Percentiles rank a stretch among this genome's conserved stretches.
Conservation (phyloP, 108 stramenopile genomes). For the Pseudonitzschia multiseries region DNA sequence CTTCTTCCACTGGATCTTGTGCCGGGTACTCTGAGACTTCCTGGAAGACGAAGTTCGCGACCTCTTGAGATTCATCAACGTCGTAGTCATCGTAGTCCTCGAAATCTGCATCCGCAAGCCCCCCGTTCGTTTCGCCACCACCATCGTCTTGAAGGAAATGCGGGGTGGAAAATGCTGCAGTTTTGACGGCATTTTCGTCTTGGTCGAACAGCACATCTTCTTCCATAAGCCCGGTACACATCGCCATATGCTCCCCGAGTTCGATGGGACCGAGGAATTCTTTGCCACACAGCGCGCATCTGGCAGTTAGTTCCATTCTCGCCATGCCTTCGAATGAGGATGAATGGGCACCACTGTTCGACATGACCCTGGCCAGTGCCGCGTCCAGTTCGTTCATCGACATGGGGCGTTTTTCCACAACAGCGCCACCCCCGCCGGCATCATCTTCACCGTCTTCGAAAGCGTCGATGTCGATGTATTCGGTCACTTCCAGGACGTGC, state of each 20-base stretch:
- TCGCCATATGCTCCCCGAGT: slow-evolving; percentile 60
- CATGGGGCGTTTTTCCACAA: slow-evolving; percentile 14
- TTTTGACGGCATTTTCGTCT: neutral
- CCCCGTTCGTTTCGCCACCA: neutral
- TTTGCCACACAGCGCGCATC: slow-evolving; percentile 60
- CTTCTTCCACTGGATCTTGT: slow-evolving; percentile 40
- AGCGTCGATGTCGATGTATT: slow-evolving; percentile 44
- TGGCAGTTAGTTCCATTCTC: neutral
- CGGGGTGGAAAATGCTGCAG: slow-evolving; percentile 14
- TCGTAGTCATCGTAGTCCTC: slow-evolving; percentile 35
- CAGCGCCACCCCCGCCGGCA: neutral
- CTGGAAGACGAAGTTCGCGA: slow-evolving; percentile 37
- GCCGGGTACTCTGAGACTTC: neutral
- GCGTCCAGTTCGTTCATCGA: slow-evolving; percentile 43
- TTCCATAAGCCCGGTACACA: slow-evolving; percentile 49
- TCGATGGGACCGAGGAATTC: slow-evolving; percentile 54
- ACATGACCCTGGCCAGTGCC: slow-evolving; percentile 43
- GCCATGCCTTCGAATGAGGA: neutral
- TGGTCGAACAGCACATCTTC: slow-evolving; percentile 1
- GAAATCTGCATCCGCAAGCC: slow-evolving; percentile 6
- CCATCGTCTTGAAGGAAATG: neutral
- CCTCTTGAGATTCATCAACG: slow-evolving; percentile 26
- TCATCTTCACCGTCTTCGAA: slow-evolving; percentile 30
- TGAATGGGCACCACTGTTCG: neutral
- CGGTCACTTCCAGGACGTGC: slow-evolving; percentile 64